These are phyloP conservation scores for Suhomyces tanzawaensis DNA, from an alignment of 805 yeast genomes.

Conservation along the genomic window DNA sequence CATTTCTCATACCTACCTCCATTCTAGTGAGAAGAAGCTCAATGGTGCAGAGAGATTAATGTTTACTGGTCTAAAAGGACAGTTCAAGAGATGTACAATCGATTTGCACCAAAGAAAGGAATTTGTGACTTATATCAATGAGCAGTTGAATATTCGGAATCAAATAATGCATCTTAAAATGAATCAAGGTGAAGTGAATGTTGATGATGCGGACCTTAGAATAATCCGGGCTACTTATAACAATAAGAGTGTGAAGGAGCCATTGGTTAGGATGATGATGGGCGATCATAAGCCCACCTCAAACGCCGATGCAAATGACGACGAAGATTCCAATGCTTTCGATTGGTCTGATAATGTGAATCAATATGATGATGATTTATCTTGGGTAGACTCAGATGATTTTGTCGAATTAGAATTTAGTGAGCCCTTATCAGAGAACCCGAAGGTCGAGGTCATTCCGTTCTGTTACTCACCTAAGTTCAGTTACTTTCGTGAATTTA, in stretches of 20 bases:
- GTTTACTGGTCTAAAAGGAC: slow-evolving; percentile 40
- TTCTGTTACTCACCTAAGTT: slow-evolving; percentile 55
- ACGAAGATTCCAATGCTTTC: background rate
- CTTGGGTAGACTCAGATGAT: slow-evolving; percentile 78
- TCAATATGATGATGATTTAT: slow-evolving; percentile 27
- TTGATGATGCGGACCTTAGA: slow-evolving; percentile 66
- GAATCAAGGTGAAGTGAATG: slow-evolving; percentile 68
- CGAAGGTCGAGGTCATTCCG: slow-evolving; percentile 45
- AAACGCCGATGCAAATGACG: background rate
- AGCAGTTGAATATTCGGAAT: slow-evolving; percentile 34
- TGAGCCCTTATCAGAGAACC: slow-evolving; percentile 39
- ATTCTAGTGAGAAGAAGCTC: slow-evolving; percentile 22
- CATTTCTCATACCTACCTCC: slow-evolving; percentile 36
- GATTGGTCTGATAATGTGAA: slow-evolving; percentile 24
- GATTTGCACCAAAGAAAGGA: slow-evolving; percentile 42
- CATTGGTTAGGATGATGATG: slow-evolving; percentile 8
- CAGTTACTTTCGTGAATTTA: slow-evolving; percentile 56
- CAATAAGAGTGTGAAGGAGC: slow-evolving; percentile 44
- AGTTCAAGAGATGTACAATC: slow-evolving; percentile 30
- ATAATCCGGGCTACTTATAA: slow-evolving; percentile 62
- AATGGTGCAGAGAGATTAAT: slow-evolving; percentile 24
- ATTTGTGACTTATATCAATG: slow-evolving; percentile 35
- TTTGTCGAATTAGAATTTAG: slow-evolving; percentile 64
- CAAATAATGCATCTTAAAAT: slow-evolving; percentile 52
- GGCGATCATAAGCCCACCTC: background rate